phyloP scores from a whole-genome alignment of 495 filamentous ascomycete species.

The Neurospora africana region DNA sequence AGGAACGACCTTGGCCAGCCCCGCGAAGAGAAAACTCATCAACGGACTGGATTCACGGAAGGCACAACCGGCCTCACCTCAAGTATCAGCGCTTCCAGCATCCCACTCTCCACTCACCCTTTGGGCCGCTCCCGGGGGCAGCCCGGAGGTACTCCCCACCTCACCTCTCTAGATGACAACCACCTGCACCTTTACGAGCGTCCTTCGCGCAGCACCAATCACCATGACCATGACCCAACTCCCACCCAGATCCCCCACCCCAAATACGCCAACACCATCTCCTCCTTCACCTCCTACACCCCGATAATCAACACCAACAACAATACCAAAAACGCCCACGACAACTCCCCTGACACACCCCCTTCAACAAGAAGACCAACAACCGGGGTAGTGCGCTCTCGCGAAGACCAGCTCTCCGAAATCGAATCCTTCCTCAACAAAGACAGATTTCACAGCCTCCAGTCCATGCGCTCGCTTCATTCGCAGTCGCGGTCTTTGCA shows the following conservation, averaged over 20 bases:
- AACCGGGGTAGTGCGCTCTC: neutral
- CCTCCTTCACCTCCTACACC: neutral
- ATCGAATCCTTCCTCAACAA: neutral
- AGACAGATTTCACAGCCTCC: neutral
- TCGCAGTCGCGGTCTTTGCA: neutral
- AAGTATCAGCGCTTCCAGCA: neutral
- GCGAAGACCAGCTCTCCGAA: neutral
- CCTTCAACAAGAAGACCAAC: neutral
- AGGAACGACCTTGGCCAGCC: neutral
- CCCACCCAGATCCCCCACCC: neutral
- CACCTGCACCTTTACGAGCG: neutral
- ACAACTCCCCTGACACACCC: neutral
- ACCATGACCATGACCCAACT: neutral
- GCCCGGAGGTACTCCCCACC: neutral
- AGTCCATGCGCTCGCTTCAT: neutral
- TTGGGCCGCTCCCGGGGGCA: neutral
- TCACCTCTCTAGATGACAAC: neutral
- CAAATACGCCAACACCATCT: neutral
- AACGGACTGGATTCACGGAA: neutral
- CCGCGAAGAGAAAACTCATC: neutral
- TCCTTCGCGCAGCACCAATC: neutral
- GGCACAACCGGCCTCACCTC: neutral
- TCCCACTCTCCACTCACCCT: neutral
- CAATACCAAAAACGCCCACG: neutral
- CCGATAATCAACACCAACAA: neutral